Percentiles rank a stretch among this genome's conserved stretches.
Evolutionary conservation across 805 yeast species (phyloP).

Genomic region (Starmerella gropengiesseri): DNA sequence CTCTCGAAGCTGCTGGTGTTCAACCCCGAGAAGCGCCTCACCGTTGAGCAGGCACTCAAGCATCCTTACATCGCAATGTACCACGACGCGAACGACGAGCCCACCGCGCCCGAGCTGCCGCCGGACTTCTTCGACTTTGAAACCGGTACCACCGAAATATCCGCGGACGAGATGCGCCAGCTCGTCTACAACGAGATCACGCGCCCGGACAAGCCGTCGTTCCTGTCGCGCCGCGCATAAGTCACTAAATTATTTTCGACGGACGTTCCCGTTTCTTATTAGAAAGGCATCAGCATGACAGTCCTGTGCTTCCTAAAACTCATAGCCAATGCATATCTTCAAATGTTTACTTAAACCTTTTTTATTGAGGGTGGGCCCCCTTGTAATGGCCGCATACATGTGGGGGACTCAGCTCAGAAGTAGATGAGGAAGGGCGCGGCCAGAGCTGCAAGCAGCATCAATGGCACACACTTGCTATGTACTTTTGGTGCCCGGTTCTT

Average conservation of each 20-base stretch:
- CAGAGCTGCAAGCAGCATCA: too few relatives aligned
- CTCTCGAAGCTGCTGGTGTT: slow-evolving; percentile 70
- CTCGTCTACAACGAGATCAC: slow-evolving; percentile 68
- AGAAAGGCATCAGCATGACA: too few relatives aligned
- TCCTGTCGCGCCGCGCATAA: neutral
- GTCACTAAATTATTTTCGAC: neutral
- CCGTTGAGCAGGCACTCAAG: slow-evolving; percentile 75
- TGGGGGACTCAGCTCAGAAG: too few relatives aligned
- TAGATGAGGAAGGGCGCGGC: too few relatives aligned
- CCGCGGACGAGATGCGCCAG: slow-evolving; percentile 62
- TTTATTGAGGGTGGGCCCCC: too few relatives aligned
- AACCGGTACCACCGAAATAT: slow-evolving; percentile 36
- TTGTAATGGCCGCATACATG: too few relatives aligned
- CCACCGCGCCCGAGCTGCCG: slow-evolving; percentile 52
- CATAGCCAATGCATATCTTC: too few relatives aligned
- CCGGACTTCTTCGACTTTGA: slow-evolving; percentile 86
- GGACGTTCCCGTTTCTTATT: too few relatives aligned
- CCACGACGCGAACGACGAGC: slow-evolving; percentile 89
- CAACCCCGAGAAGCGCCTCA: slow-evolving; percentile 73
- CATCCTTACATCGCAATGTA: slow-evolving; percentile 84
- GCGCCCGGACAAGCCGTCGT: slow-evolving; percentile 1
- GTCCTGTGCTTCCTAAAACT: too few relatives aligned
- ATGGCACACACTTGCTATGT: too few relatives aligned
- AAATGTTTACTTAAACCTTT: too few relatives aligned
- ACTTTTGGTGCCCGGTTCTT: too few relatives aligned